Evolutionary conservation across 495 filamentous ascomycete genomes (phyloP).

Genomic region (Xylaria bambusicola): DNA sequence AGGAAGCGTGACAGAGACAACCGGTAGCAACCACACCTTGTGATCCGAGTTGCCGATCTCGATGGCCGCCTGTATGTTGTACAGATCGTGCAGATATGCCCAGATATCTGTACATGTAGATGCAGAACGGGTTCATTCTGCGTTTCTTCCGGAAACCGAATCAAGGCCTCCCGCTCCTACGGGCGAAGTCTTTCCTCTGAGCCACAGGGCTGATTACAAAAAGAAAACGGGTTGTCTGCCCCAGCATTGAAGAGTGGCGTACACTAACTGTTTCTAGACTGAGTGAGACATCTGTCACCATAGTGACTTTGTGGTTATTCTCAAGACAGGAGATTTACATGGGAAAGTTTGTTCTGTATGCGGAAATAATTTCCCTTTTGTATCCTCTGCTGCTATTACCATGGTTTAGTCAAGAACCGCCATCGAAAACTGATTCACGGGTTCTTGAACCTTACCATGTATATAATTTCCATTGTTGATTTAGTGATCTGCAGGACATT

Average conservation of each 20-base stretch:
- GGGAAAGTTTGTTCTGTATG: conserved; percentile 4
- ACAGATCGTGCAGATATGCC: conserved; percentile 16
- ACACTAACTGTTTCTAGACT: background rate
- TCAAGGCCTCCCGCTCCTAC: background rate
- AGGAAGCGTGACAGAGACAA: no score
- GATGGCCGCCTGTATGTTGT: background rate
- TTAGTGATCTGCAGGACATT: conserved; percentile 8
- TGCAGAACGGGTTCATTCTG: background rate
- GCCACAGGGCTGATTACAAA: conserved; percentile 18
- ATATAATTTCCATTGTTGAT: background rate
- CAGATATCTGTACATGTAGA: no score
- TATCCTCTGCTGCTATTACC: background rate
- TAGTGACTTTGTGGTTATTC: background rate
- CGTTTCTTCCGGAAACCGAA: background rate
- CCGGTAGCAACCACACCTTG: background rate
- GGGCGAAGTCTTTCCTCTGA: conserved; percentile 1
- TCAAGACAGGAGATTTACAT: background rate
- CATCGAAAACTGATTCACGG: background rate
- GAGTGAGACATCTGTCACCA: background rate
- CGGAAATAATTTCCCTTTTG: conserved; percentile 8
- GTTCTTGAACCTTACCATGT: background rate
- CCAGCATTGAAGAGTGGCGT: background rate
- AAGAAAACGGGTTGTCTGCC: conserved; percentile 6
- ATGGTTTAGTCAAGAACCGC: background rate
- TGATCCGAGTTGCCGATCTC: conserved; percentile 10